Evolutionary conservation across 768 basidiomycete genomes (phyloP), one percentile per base, ranked within the genome.

Genomic region (Amanita jacksonii): DNA sequence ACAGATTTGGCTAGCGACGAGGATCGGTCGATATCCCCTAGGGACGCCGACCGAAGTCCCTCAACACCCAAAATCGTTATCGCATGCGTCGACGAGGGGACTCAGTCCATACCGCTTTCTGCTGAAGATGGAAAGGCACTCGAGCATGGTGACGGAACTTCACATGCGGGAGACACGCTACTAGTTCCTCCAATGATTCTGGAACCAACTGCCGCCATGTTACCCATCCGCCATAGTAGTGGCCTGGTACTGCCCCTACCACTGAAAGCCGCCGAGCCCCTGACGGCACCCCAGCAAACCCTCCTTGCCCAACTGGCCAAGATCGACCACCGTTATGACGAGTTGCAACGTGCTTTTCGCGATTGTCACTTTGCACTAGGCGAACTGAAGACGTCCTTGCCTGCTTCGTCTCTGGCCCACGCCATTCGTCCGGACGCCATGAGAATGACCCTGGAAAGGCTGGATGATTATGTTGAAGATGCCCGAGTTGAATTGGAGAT

Each of bases 401-500:
- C 46, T 2, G 38, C 62, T 5, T 20, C 34, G 9, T 49, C 60
- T 2, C 27, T 8, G 41, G 47, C 8, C 38, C 55, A 5, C 0
- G 49, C 55, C 15, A 54, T 64, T 24, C 52, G 61, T 5, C 22
- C 52, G 3, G 60, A 66, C 4, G 57, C 76, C 12, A 52, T 89
- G 3, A 62, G 61, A 15, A 66, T 65, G 0, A 79, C 77, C 4
- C 61, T 84, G 13, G 67, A 75, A 19, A 69, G 86, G 6, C 66
- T 91, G 33, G 69, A 77, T 42, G 84, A 91, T 55, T 85, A 73
- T 54, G 74, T 74, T 4, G 87, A 89, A 56, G 87, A 89, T 50
- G 77, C 77, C 1, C 76, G 84, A 1, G 87, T 91, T 8, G 87
- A 90, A 55, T 63, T 91, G 16, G 87, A 90, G 62, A 89, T 90